Conservation (phyloP, 805 yeast genomes). For the Pichia thaimueangensis region DNA sequence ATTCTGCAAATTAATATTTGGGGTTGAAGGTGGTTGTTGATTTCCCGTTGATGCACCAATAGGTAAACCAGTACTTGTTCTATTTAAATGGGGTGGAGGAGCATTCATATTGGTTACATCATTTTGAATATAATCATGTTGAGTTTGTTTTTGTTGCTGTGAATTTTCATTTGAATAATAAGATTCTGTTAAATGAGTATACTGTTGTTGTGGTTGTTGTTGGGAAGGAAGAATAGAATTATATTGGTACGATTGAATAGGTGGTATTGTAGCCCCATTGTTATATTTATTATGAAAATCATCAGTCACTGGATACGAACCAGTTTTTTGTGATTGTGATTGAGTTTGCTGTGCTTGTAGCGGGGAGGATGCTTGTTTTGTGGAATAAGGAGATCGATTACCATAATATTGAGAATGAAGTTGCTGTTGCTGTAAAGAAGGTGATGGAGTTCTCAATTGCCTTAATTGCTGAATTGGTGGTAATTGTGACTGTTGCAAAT, state of each 20-base stretch:
- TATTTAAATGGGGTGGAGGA: too few relatives aligned
- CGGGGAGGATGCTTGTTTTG: neutral
- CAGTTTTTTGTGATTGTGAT: too few relatives aligned
- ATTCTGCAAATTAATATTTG: neutral
- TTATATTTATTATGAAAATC: too few relatives aligned
- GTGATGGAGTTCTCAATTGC: neutral
- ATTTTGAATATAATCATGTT: neutral
- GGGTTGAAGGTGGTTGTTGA: neutral
- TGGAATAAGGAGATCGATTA: too few relatives aligned
- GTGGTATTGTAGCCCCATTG: neutral
- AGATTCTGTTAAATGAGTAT: neutral
- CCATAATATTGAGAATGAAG: neutral
- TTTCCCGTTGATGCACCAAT: too few relatives aligned
- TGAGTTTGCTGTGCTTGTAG: neutral
- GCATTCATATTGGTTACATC: neutral
- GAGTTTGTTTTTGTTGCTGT: neutral
- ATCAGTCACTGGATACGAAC: too few relatives aligned
- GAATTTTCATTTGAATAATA: neutral
- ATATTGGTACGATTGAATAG: neutral
- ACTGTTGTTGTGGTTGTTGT: neutral
- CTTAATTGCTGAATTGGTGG: neutral
- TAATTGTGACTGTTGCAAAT: constrained; percentile 1
- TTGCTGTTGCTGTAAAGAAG: neutral
- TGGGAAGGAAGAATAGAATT: neutral
- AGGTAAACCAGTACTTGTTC: too few relatives aligned